Conservation (phyloP, 2,329 filamentous ascomycete species). For the Pyricularia pennisetigena region DNA sequence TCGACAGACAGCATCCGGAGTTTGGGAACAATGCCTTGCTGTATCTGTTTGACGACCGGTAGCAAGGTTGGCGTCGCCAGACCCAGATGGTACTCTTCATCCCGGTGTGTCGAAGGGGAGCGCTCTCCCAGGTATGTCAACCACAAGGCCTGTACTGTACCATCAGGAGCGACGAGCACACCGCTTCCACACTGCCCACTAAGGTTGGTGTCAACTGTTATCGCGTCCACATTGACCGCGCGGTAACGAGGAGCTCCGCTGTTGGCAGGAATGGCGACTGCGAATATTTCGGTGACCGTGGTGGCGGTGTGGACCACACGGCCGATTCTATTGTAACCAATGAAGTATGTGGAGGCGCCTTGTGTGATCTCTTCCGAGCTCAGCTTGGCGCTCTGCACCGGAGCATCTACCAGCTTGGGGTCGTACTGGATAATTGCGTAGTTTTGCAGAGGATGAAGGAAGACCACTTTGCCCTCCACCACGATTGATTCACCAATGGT, state of each 20-base stretch:
- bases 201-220: conserved; percentile 90
- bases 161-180: conserved; percentile 81
- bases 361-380: conserved; percentile 78
- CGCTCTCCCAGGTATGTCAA: conserved; percentile 93
- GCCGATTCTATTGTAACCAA: conserved; percentile 96
- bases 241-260: conserved; percentile 85
- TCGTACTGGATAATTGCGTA: conserved; percentile 96
- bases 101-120: conserved; percentile 65
- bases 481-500: conserved; percentile 96
- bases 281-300: conserved; percentile 92
- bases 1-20: conserved; percentile 90
- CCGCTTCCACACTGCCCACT: conserved; percentile 90
- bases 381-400: conserved; percentile 80
- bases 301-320: conserved; percentile 90
- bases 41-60: conserved; percentile 80
- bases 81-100: conserved; percentile 94
- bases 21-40: conserved; percentile 66
- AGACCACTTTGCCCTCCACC: conserved; percentile 87
- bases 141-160: conserved; percentile 92
- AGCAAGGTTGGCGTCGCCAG: conserved; percentile 81
- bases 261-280: conserved; percentile 92
- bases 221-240: conserved; percentile 91
- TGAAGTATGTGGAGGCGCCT: conserved; percentile 88
- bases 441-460: conserved; percentile 93
- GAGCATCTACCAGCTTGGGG: conserved; percentile 82